A percentile compares a stretch with the other conserved stretches of the same genome.
These are phyloP conservation scores for Trichoderma asperelloides DNA, from an alignment of 495 filamentous ascomycete genomes.

Conservation along the genomic window DNA sequence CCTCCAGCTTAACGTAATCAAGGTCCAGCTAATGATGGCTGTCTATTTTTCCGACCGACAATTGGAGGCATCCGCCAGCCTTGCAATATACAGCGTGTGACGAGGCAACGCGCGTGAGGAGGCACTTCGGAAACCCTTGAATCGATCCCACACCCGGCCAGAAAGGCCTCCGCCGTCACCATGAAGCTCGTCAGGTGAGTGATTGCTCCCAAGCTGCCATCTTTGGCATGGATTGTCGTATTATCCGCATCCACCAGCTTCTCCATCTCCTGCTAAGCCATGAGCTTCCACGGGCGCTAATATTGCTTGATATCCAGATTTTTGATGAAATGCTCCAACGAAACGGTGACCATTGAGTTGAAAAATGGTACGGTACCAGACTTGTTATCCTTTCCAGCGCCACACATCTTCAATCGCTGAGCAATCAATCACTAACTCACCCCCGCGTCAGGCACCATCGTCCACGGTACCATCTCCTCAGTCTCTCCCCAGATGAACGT, in stretches of 20 bases:
- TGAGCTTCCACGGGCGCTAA: slow-evolving; percentile 19
- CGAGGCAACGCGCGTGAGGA: slow-evolving; percentile 2
- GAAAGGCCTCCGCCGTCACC: slow-evolving; percentile 26
- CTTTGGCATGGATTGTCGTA: background rate
- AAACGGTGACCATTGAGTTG: slow-evolving; percentile 93
- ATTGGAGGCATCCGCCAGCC: slow-evolving; percentile 4
- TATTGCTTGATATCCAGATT: slow-evolving; percentile 53
- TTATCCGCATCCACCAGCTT: slow-evolving; percentile 13
- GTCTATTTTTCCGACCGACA: slow-evolving; percentile 6
- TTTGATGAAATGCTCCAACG: slow-evolving; percentile 96
- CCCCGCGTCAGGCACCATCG: slow-evolving; percentile 62
- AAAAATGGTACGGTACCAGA: slow-evolving; percentile 68
- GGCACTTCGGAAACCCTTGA: background rate
- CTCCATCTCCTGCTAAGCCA: slow-evolving; percentile 24
- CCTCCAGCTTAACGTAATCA: background rate
- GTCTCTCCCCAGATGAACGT: slow-evolving; percentile 98
- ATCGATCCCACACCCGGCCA: background rate
- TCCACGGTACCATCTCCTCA: slow-evolving; percentile 90
- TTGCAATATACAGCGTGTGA: slow-evolving; percentile 1
- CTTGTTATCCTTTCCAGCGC: background rate
- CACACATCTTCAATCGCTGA: background rate
- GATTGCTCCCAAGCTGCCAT: background rate
- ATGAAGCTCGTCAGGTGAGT: slow-evolving; percentile 99
- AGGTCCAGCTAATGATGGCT: background rate
- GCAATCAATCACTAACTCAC: background rate